Percentiles rank a stretch among this genome's conserved stretches.
Conservation (phyloP, 257 asterid species). For the Solanum tarijense region DNA sequence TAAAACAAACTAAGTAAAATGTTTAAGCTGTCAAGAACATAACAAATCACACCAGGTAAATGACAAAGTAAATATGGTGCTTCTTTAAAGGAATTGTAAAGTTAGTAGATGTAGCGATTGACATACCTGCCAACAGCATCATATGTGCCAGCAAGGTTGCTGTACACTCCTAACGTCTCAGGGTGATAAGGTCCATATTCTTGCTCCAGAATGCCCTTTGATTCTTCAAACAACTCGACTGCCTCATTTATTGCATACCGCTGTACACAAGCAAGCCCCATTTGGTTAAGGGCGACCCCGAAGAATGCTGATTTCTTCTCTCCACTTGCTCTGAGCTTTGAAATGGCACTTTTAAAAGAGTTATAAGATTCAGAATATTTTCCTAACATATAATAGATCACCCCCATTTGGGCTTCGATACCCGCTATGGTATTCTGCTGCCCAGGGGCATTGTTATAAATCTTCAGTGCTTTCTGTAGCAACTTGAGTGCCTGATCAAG, state of each 20-base stretch:
- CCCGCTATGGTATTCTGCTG: constrained; percentile 82
- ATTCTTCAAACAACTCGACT: constrained; percentile 75
- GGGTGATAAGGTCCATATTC: constrained; percentile 90
- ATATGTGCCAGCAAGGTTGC: constrained; percentile 93
- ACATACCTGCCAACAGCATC: constrained; percentile 94
- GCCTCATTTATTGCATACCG: constrained; percentile 79
- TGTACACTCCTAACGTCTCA: constrained; percentile 87
- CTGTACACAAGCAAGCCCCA: constrained; percentile 91
- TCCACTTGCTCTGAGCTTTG: constrained; percentile 82
- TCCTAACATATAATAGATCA: constrained; percentile 73
- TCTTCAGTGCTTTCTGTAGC: constrained; percentile 79
- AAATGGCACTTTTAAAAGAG: constrained; percentile 41
- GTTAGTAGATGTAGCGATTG: not conserved
- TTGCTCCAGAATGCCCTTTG: constrained; percentile 71
- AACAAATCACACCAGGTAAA: not conserved
- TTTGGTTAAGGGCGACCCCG: constrained; percentile 84
- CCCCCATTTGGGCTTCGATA: constrained; percentile 95
- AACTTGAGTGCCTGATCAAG: constrained; percentile 69
- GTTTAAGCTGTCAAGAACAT: not conserved
- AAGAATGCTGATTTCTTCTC: constrained; percentile 90
- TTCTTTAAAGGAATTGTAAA: not conserved
- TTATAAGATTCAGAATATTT: constrained; percentile 60
- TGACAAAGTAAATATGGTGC: not conserved
- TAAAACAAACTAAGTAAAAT: not conserved
- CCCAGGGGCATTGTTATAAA: constrained; percentile 78